phyloP scores from a whole-genome alignment of 768 basidiomycete genomes.

The Omphalotus guepiniiformis region DNA sequence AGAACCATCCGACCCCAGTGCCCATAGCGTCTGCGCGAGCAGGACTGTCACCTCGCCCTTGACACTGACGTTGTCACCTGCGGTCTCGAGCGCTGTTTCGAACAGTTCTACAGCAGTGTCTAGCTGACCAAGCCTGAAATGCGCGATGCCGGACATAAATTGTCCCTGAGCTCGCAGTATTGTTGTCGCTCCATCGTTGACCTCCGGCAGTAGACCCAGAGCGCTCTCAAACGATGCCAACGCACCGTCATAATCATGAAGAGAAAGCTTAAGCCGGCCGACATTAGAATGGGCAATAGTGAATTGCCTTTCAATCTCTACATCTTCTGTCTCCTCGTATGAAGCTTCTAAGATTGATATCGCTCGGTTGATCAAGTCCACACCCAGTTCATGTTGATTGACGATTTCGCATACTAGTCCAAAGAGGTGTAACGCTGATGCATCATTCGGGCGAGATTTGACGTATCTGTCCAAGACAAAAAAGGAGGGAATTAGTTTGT shows the following conservation, averaged over 20 bases:
- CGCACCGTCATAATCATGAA: slow-evolving; percentile 54
- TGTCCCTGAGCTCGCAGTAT: slow-evolving; percentile 57
- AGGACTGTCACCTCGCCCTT: slow-evolving; percentile 70
- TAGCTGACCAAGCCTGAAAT: slow-evolving; percentile 60
- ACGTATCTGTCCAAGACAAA: slow-evolving; percentile 78
- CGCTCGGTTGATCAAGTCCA: slow-evolving; percentile 52
- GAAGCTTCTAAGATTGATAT: slow-evolving; percentile 74
- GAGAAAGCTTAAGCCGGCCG: slow-evolving; percentile 69
- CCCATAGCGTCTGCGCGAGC: slow-evolving; percentile 87
- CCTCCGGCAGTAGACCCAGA: slow-evolving; percentile 61
- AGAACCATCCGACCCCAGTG: slow-evolving; percentile 68
- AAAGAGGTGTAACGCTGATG: slow-evolving; percentile 76
- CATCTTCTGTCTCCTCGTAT: slow-evolving; percentile 86
- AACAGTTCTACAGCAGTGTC: slow-evolving; percentile 61
- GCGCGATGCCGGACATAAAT: slow-evolving; percentile 70
- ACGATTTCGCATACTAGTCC: slow-evolving; percentile 84
- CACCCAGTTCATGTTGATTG: slow-evolving; percentile 61
- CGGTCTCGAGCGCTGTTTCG: slow-evolving; percentile 60
- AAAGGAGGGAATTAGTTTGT: slow-evolving; percentile 69
- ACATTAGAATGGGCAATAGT: slow-evolving; percentile 78
- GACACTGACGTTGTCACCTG: slow-evolving; percentile 42
- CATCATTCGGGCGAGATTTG: slow-evolving; percentile 61
- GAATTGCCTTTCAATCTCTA: slow-evolving; percentile 72
- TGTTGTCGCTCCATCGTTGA: slow-evolving; percentile 29
- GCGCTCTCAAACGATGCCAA: slow-evolving; percentile 69